These are phyloP conservation scores for Scedosporium minutisporum DNA, from an alignment of 2,329 filamentous ascomycete genomes.

Conservation along the genomic window DNA sequence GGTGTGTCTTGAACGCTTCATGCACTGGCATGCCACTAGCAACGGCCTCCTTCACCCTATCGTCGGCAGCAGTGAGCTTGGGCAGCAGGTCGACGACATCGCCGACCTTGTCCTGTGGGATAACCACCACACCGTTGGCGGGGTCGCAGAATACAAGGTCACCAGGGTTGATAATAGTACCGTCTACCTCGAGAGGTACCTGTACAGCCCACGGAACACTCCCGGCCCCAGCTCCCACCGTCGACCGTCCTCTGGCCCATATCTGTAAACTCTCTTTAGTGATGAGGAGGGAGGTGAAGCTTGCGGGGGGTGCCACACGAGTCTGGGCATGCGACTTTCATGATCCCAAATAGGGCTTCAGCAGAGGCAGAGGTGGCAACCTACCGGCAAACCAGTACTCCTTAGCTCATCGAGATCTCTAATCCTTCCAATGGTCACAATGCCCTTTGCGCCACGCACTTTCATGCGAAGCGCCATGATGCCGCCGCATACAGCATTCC, in stretches of 20 bases:
- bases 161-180: constrained; percentile 36
- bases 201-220: constrained; percentile 46
- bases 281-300: neutral
- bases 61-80: constrained; percentile 38
- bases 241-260: constrained; percentile 47
- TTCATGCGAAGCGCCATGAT: constrained; percentile 67
- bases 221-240: constrained; percentile 47
- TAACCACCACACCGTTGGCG: constrained; percentile 58
- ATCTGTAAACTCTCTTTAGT: constrained; percentile 25
- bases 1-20: constrained; percentile 55
- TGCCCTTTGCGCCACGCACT: constrained; percentile 45
- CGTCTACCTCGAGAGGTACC: constrained; percentile 32
- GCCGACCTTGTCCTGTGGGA: constrained; percentile 51
- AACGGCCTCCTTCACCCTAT: constrained; percentile 57
- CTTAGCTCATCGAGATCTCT: constrained; percentile 55
- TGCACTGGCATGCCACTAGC: constrained; percentile 49
- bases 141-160: constrained; percentile 64
- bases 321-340: neutral
- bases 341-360: neutral
- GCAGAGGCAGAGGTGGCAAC: constrained; percentile 15
- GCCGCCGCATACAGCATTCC: constrained; percentile 64
- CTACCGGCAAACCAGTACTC: constrained; percentile 44
- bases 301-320: neutral
- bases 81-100: constrained; percentile 54
- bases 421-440: constrained; percentile 59